Conservation (phyloP, 805 yeast genomes). For the Ogataea kodamae region DNA sequence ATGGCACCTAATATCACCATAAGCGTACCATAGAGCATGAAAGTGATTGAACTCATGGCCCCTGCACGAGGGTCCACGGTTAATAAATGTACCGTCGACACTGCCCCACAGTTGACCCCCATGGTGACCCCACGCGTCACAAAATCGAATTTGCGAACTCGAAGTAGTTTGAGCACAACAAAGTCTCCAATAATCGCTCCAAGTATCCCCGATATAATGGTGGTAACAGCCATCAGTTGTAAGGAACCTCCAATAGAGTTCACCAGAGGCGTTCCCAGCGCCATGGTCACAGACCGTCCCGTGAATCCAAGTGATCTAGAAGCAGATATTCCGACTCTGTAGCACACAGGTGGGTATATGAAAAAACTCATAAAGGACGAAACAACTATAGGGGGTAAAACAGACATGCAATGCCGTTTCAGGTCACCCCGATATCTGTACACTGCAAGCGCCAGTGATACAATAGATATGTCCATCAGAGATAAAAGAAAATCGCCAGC, state of each 20-base stretch:
- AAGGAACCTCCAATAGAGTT: conserved; percentile 64
- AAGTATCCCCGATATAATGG: conserved; percentile 70
- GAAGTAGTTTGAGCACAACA: conserved; percentile 38
- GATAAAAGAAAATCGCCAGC: conserved; percentile 75
- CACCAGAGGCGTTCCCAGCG: conserved; percentile 73
- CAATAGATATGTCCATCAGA: conserved; percentile 74
- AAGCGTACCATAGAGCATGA: conserved; percentile 67
- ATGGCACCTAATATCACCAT: conserved; percentile 70
- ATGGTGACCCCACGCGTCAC: conserved; percentile 73
- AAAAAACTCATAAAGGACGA: conserved; percentile 58
- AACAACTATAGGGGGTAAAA: conserved; percentile 56
- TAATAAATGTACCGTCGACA: conserved; percentile 73
- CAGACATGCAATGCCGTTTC: conserved; percentile 50
- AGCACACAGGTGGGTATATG: conserved; percentile 67
- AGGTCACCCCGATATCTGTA: conserved; percentile 67
- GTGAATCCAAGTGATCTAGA: conserved; percentile 67
- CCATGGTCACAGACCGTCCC: conserved; percentile 75
- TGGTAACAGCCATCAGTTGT: conserved; percentile 73
- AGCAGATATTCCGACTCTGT: conserved; percentile 59
- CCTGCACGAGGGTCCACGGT: conserved; percentile 76
- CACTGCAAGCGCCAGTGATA: conserved; percentile 74
- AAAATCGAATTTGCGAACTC: conserved; percentile 60
- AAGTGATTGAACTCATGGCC: conserved; percentile 68
- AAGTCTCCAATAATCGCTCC: conserved; percentile 70
- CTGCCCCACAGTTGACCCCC: conserved; percentile 79